Percentiles rank a stretch among this genome's conserved stretches.
Evolutionary conservation across 2,329 filamentous ascomycete genomes (phyloP).

Genomic region (Diaporthe sp.): DNA sequence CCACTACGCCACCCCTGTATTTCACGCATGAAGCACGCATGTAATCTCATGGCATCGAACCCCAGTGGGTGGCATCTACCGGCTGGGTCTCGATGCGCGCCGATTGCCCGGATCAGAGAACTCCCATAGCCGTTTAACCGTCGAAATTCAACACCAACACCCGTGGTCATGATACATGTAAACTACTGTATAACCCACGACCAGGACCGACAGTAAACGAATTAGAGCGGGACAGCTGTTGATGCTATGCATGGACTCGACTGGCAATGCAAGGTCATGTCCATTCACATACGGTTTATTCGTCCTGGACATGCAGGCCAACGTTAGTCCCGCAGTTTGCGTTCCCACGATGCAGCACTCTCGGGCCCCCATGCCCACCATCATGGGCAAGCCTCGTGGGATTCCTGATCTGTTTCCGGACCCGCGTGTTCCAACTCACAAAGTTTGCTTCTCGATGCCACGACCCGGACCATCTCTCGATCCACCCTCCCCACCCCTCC

Average conservation of each 20-base stretch:
- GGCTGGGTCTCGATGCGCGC: neutral
- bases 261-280: conserved; percentile 23
- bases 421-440: conserved; percentile 10
- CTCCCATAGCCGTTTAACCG: conserved; percentile 13
- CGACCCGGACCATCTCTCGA: neutral
- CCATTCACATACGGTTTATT: conserved; percentile 4
- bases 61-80: no score
- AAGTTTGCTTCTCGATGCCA: conserved; percentile 16
- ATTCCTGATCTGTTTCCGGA: neutral
- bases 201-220: conserved; percentile 1
- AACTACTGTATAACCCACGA: conserved; percentile 16
- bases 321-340: conserved; percentile 9
- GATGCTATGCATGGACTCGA: conserved; percentile 22
- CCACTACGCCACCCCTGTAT: neutral
- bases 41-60: neutral
- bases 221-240: conserved; percentile 20
- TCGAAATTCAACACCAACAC: conserved; percentile 7
- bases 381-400: neutral
- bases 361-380: neutral
- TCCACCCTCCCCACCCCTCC: neutral
- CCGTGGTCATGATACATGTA: conserved; percentile 7
- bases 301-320: conserved; percentile 29
- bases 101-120: conserved; percentile 8
- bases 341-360: conserved; percentile 23
- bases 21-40: neutral